Conservation (phyloP, 208 protist species). For the Crithidia mellificae region DNA sequence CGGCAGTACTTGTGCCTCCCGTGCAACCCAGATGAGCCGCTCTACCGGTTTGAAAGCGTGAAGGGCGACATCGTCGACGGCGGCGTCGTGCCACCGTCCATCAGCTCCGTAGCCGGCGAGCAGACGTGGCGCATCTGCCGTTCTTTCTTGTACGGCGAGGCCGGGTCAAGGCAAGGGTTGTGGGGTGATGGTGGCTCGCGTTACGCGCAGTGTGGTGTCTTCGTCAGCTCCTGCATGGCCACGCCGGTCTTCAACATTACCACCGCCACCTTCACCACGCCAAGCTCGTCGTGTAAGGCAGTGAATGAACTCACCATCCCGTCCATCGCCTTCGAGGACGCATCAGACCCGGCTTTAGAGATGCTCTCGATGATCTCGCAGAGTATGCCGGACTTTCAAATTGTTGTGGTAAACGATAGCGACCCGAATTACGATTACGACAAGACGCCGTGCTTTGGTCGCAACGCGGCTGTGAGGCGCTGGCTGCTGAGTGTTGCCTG, state of each 20-base stretch:
- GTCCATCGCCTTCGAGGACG: constrained; percentile 29
- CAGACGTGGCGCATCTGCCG: constrained; percentile 59
- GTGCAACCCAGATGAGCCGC: constrained; percentile 48
- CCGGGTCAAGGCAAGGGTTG: constrained; percentile 23
- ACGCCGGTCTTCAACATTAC: constrained; percentile 41
- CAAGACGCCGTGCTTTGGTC: constrained; percentile 50
- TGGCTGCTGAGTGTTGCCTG: background rate
- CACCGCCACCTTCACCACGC: constrained; percentile 19
- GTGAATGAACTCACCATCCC: constrained; percentile 42
- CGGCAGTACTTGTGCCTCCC: constrained; percentile 51
- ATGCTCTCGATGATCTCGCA: constrained; percentile 38
- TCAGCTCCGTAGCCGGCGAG: constrained; percentile 30
- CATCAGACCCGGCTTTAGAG: constrained; percentile 29
- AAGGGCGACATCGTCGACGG: constrained; percentile 48
- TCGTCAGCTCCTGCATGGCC: constrained; percentile 35
- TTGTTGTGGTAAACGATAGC: constrained; percentile 51
- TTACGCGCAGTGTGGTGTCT: constrained; percentile 46
- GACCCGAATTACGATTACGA: constrained; percentile 38
- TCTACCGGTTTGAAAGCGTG: constrained; percentile 50
- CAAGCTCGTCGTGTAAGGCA: constrained; percentile 17
- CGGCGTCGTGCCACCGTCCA: constrained; percentile 38
- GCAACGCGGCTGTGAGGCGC: background rate
- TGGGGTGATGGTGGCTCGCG: constrained; percentile 41
- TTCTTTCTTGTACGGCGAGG: constrained; percentile 51
- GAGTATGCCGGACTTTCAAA: constrained; percentile 47